These are phyloP conservation scores for Nitzschia sp. DNA, from an alignment of 108 stramenopile species.

Conservation along the genomic window DNA sequence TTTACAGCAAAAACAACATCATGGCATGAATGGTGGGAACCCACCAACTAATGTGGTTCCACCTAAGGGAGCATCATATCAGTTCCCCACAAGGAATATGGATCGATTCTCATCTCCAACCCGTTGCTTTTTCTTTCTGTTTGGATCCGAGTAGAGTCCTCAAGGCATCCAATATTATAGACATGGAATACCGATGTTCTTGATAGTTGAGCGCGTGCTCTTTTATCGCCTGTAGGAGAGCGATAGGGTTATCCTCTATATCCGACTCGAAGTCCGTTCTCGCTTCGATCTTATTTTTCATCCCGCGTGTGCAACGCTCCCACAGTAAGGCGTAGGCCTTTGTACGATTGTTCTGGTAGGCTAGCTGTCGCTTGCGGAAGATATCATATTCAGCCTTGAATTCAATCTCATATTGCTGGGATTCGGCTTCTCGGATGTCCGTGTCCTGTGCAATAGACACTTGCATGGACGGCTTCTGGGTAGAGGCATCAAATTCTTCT, in stretches of 20 bases:
- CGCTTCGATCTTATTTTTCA: not conserved
- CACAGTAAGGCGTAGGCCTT: slow-evolving; percentile 6
- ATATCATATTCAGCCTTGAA: not conserved
- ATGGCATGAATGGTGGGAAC: no score
- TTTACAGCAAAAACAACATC: no score
- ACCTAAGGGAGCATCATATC: no score
- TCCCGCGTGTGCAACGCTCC: not conserved
- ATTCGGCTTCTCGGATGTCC: not conserved
- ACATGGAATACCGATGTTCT: not conserved
- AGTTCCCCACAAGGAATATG: no score
- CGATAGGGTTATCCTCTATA: slow-evolving; percentile 1
- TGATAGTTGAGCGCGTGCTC: slow-evolving; percentile 5
- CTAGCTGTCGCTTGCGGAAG: not conserved
- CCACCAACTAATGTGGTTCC: no score
- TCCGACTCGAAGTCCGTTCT: not conserved
- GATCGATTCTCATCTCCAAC: no score
- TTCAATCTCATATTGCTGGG: not conserved
- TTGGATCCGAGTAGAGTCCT: not conserved
- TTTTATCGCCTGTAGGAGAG: not conserved
- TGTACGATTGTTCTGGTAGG: slow-evolving; percentile 5
- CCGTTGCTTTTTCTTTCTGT: no score
- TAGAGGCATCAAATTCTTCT: not conserved
- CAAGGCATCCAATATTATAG: not conserved
- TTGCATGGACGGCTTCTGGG: slow-evolving; percentile 1
- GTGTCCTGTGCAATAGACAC: not conserved